Evolutionary conservation across 164 flowering plant genomes (phyloP).

Genomic region (Saururus chinensis): DNA sequence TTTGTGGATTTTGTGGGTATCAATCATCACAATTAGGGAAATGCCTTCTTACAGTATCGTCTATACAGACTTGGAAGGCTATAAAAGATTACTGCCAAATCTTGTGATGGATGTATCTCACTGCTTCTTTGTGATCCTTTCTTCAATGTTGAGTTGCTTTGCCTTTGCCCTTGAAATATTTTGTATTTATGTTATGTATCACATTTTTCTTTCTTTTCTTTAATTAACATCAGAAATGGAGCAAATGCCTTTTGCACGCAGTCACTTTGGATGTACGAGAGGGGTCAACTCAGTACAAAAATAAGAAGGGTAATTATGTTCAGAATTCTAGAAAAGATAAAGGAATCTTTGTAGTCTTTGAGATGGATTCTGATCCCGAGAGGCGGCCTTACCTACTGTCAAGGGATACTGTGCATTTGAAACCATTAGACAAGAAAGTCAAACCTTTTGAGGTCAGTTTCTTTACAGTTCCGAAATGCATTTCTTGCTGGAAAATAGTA

Average conservation of each 20-base stretch:
- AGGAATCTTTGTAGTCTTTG: not conserved
- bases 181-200: not conserved
- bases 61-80: too few relatives aligned
- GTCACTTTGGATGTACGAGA: not conserved
- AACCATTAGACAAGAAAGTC: conserved; percentile 11
- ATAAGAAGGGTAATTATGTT: not conserved
- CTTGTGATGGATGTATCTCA: too few relatives aligned
- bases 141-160: too few relatives aligned
- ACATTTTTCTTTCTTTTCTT: too few relatives aligned
- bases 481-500: not conserved
- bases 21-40: too few relatives aligned
- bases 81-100: too few relatives aligned
- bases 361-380: conserved; percentile 24
- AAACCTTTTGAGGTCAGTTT: conserved; percentile 23
- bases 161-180: not conserved
- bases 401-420: conserved; percentile 26
- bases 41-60: too few relatives aligned
- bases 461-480: not conserved
- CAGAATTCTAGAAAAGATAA: too few relatives aligned
- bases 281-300: not conserved
- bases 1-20: too few relatives aligned
- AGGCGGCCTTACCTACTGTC: conserved; percentile 34
- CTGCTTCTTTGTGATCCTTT: too few relatives aligned
- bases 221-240: not conserved
- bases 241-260: not conserved